These are phyloP conservation scores for Pholiota conissans DNA, from an alignment of 768 basidiomycete genomes.

Conservation along the genomic window DNA sequence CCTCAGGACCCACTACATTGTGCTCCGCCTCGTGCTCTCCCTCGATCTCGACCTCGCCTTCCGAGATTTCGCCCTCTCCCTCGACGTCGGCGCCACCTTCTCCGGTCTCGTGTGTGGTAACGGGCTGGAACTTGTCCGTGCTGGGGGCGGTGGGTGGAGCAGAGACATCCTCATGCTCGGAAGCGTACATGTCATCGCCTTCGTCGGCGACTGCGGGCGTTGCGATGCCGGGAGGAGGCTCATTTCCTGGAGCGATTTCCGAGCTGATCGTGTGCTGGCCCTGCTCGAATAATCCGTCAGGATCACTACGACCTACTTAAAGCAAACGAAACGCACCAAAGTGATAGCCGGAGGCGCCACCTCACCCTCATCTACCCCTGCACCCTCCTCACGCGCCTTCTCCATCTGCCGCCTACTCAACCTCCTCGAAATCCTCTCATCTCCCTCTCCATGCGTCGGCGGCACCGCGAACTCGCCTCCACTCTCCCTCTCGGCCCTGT, in stretches of 20 bases:
- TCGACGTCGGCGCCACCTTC: background rate
- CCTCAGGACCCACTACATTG: too few species aligned
- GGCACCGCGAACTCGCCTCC: background rate
- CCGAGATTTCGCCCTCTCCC: background rate
- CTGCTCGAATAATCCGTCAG: too few species aligned
- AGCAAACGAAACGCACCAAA: background rate
- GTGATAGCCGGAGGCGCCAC: background rate
- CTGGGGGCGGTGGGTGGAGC: background rate
- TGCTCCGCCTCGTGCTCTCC: too few species aligned
- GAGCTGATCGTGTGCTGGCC: too few species aligned
- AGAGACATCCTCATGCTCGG: background rate
- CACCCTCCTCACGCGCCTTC: slow-evolving; percentile 12
- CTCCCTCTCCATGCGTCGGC: background rate
- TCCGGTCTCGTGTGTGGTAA: background rate
- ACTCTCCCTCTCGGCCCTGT: background rate
- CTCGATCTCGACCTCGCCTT: background rate
- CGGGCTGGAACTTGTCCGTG: background rate
- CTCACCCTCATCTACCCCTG: background rate
- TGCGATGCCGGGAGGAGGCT: background rate
- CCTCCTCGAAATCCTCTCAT: slow-evolving; percentile 1
- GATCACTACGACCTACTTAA: too few species aligned
- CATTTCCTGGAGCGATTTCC: too few species aligned
- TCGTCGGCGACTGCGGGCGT: background rate
- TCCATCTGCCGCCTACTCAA: slow-evolving; percentile 22
- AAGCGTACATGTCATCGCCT: background rate